Conservation (phyloP, 345 rosid genomes). For the Eucalyptus camaldulensis region DNA sequence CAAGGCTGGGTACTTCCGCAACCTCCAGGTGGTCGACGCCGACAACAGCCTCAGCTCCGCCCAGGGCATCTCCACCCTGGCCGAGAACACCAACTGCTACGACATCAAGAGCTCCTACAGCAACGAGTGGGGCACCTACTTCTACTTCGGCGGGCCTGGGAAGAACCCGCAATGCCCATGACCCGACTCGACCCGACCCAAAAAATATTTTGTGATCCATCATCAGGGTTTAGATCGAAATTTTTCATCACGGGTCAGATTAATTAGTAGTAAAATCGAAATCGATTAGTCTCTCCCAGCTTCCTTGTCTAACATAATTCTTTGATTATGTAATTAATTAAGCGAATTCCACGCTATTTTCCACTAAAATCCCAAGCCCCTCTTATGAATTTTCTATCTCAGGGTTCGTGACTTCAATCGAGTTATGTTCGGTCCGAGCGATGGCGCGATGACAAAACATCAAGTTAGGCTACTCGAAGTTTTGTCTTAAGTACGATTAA, state of each 20-base stretch:
- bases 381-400: background rate
- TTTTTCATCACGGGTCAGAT: background rate
- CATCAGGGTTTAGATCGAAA: background rate
- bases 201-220: background rate
- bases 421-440: background rate
- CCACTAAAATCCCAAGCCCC: background rate
- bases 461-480: background rate
- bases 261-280: background rate
- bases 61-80: constrained; percentile 46
- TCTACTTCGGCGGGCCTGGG: constrained; percentile 97
- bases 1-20: constrained; percentile 77
- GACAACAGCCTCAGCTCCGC: constrained; percentile 79
- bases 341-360: background rate
- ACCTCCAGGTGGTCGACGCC: constrained; percentile 76
- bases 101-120: constrained; percentile 57
- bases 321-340: constrained; percentile 2
- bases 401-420: background rate
- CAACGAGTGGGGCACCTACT: constrained; percentile 86
- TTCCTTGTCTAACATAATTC: background rate
- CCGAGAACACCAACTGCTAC: constrained; percentile 92
- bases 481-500: too few relatives aligned
- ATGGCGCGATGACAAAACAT: background rate
- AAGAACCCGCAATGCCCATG: constrained; percentile 60
- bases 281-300: background rate
- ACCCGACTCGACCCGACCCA: constrained; percentile 3